A percentile compares a stretch with the other conserved stretches of the same genome.
Evolutionary conservation across 2,329 filamentous ascomycete genomes (phyloP).

Genomic region (Stachybotrys echinatus): DNA sequence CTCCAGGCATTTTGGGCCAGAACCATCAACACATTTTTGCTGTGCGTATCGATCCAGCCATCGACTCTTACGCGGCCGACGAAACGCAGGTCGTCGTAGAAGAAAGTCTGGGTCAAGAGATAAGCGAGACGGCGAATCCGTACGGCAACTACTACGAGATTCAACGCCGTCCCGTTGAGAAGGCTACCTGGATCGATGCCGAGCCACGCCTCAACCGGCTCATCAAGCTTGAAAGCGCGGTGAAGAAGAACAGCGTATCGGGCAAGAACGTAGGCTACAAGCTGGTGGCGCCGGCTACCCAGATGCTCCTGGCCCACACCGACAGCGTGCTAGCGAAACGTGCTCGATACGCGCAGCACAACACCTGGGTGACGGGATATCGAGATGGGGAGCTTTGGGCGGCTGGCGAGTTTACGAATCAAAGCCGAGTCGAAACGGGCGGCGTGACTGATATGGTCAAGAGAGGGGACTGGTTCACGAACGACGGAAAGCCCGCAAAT

Average conservation of each 20-base stretch:
- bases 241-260: slow-evolving; percentile 39
- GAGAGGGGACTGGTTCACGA: slow-evolving; percentile 40
- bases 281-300: slow-evolving; percentile 37
- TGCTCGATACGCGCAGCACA: slow-evolving; percentile 40
- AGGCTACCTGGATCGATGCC: slow-evolving; percentile 44
- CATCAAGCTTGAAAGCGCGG: slow-evolving; percentile 43
- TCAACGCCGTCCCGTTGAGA: slow-evolving; percentile 38
- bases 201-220: slow-evolving; percentile 46
- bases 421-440: slow-evolving; percentile 35
- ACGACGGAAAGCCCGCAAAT: slow-evolving; percentile 9
- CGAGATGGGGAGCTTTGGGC: slow-evolving; percentile 45
- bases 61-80: slow-evolving; percentile 44
- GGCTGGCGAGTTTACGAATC: slow-evolving; percentile 46
- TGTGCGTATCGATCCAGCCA: slow-evolving; percentile 59
- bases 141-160: slow-evolving; percentile 57
- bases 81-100: slow-evolving; percentile 60
- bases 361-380: slow-evolving; percentile 44
- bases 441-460: slow-evolving; percentile 42
- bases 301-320: slow-evolving; percentile 40
- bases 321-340: slow-evolving; percentile 35
- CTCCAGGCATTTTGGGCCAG: slow-evolving; percentile 56
- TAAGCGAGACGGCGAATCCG: slow-evolving; percentile 51
- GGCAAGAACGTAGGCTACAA: slow-evolving; percentile 47
- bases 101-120: slow-evolving; percentile 28
- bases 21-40: slow-evolving; percentile 69